Percentiles rank a stretch among this genome's conserved stretches.
Conservation (phyloP, 441 rosid species). For the Mallotus repandus region DNA sequence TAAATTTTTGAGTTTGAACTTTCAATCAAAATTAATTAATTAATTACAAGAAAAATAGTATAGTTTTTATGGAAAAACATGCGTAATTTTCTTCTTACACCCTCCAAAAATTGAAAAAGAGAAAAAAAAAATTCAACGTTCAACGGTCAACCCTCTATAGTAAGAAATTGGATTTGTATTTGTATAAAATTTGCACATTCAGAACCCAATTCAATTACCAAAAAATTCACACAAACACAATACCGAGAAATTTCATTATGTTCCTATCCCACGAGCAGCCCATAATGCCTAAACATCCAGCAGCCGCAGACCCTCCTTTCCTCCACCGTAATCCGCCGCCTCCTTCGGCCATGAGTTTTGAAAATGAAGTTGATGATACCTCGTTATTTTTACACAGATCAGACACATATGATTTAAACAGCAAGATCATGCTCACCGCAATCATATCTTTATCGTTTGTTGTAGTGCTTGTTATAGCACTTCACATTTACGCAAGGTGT, state of each 20-base stretch:
- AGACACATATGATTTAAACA: conserved; percentile 40
- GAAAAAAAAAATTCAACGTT: conserved; percentile 25
- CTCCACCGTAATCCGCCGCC: background rate
- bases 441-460: conserved; percentile 57
- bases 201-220: conserved; percentile 3
- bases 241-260: background rate
- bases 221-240: conserved; percentile 6
- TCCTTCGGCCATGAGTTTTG: background rate
- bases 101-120: background rate
- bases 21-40: too few species aligned
- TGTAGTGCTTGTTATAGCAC: conserved; percentile 51
- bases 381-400: background rate
- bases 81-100: too few species aligned
- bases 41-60: too few species aligned
- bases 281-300: background rate
- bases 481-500: conserved; percentile 75
- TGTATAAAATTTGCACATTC: background rate
- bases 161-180: conserved; percentile 15
- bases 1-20: too few species aligned
- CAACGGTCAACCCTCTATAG: conserved; percentile 32
- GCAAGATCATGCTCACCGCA: conserved; percentile 69
- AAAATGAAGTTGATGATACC: background rate
- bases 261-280: background rate
- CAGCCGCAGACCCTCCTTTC: background rate
- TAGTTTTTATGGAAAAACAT: too few species aligned